Conservation (phyloP, 768 basidiomycete species). For the Floccularia luteovirens region DNA sequence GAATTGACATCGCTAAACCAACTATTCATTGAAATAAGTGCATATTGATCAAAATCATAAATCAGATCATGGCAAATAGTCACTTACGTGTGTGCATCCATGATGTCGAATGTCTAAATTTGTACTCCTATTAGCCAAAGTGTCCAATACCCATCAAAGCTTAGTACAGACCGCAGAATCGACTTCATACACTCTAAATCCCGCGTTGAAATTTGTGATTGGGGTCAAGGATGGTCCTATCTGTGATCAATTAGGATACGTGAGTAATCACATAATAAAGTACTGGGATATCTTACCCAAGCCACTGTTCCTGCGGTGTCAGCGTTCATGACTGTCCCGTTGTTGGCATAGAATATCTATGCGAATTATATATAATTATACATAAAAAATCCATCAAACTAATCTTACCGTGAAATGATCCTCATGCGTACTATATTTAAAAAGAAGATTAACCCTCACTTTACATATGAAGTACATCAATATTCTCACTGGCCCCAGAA, state of each 20-base stretch:
- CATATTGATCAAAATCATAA: too few species aligned
- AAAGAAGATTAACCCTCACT: too few species aligned
- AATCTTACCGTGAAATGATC: slow-evolving; percentile 54
- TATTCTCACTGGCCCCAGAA: slow-evolving; percentile 58
- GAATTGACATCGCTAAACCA: slow-evolving; percentile 59
- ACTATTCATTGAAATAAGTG: slow-evolving; percentile 21
- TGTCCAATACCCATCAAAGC: background rate
- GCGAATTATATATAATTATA: background rate
- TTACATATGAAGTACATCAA: too few species aligned
- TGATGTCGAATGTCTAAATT: slow-evolving; percentile 62
- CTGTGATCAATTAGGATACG: too few species aligned
- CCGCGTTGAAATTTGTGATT: slow-evolving; percentile 63
- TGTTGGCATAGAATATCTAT: slow-evolving; percentile 69
- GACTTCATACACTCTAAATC: slow-evolving; percentile 68
- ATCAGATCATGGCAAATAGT: background rate
- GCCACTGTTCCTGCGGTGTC: slow-evolving; percentile 45
- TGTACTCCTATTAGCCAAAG: background rate
- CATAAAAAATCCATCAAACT: background rate
- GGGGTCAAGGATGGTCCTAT: slow-evolving; percentile 68
- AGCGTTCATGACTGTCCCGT: slow-evolving; percentile 51
- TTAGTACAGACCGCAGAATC: slow-evolving; percentile 50
- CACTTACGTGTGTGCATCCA: slow-evolving; percentile 72
- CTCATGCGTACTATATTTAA: slow-evolving; percentile 55
- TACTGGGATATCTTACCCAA: slow-evolving; percentile 32
- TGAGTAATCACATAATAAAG: too few species aligned